These are phyloP conservation scores for Bryoerythrophyllum caledonicum DNA, from an alignment of 225 moss, liverwort and hornwort species.

Conservation along the genomic window DNA sequence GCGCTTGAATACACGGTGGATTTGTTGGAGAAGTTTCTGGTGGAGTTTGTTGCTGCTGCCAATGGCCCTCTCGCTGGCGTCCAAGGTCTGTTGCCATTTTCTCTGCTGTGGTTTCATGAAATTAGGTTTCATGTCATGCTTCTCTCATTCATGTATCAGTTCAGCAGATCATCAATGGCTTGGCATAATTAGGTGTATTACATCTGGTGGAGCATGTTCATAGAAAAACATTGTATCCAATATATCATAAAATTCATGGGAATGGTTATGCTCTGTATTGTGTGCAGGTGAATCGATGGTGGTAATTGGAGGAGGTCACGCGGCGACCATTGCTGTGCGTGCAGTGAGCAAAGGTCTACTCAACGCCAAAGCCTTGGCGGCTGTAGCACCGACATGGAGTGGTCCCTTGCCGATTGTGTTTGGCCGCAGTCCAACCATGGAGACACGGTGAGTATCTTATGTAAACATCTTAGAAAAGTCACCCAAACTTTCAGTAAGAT, in stretches of 20 bases:
- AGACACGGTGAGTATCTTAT: conserved; percentile 57
- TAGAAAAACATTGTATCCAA: too few relatives aligned
- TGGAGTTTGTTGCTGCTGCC: conserved; percentile 62
- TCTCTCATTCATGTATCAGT: too few relatives aligned
- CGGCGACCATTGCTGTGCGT: conserved; percentile 78
- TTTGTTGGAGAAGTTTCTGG: conserved; percentile 69
- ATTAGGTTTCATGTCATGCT: too few relatives aligned
- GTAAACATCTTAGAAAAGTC: background rate
- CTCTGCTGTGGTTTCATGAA: too few relatives aligned
- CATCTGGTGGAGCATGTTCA: too few relatives aligned
- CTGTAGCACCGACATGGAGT: conserved; percentile 95
- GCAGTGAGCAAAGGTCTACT: conserved; percentile 73
- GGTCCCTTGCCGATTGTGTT: conserved; percentile 96
- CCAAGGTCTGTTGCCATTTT: conserved; percentile 38
- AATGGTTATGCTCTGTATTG: background rate
- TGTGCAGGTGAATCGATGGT: conserved; percentile 53
- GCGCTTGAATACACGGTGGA: conserved; percentile 74
- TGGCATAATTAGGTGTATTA: too few relatives aligned
- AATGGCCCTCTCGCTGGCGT: conserved; percentile 65
- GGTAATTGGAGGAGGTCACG: conserved; percentile 86
- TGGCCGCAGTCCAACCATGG: conserved; percentile 77
- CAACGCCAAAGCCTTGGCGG: conserved; percentile 65
- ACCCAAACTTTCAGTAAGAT: too few relatives aligned
- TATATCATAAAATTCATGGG: background rate
- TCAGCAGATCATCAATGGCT: too few relatives aligned